phyloP scores from a whole-genome alignment of 2,329 filamentous ascomycete genomes.

The Colletotrichum tropicale region DNA sequence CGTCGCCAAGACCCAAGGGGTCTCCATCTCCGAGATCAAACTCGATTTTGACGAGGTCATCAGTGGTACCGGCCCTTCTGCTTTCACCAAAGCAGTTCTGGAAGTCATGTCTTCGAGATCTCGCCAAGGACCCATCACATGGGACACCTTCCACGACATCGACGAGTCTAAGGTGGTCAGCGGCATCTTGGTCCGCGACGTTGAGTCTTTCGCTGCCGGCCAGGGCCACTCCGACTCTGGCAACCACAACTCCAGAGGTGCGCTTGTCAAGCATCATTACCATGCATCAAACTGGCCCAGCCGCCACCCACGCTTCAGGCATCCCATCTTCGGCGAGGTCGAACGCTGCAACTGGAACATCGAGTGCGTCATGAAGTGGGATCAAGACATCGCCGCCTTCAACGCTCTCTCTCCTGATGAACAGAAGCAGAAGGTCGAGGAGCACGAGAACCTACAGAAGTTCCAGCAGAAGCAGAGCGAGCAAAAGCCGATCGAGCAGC shows the following conservation, averaged over 20 bases:
- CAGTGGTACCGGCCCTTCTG: slow-evolving; percentile 73
- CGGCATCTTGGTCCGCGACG: slow-evolving; percentile 69
- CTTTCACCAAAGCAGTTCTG: slow-evolving; percentile 70
- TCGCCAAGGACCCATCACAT: slow-evolving; percentile 46
- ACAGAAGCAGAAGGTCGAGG: slow-evolving; percentile 53
- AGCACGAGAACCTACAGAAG: slow-evolving; percentile 28
- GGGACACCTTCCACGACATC: slow-evolving; percentile 70
- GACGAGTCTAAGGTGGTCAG: slow-evolving; percentile 69
- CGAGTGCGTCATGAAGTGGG: slow-evolving; percentile 70
- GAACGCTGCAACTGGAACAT: slow-evolving; percentile 73
- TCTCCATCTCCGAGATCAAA: slow-evolving; percentile 63
- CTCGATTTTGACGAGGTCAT: slow-evolving; percentile 77
- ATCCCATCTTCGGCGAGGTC: slow-evolving; percentile 73
- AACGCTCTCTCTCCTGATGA: slow-evolving; percentile 63
- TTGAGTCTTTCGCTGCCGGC: slow-evolving; percentile 75
- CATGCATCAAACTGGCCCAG: slow-evolving; percentile 76
- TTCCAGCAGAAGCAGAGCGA: slow-evolving; percentile 34
- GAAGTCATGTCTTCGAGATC: slow-evolving; percentile 59
- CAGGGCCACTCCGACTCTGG: slow-evolving; percentile 77
- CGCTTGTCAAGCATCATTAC: slow-evolving; percentile 76
- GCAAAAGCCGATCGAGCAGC: background rate
- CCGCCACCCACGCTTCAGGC: slow-evolving; percentile 67
- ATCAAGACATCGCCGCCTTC: slow-evolving; percentile 66
- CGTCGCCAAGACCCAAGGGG: slow-evolving; percentile 62
- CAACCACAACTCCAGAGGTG: slow-evolving; percentile 68